phyloP scores from a whole-genome alignment of 2,329 filamentous ascomycete genomes.

The Zalaria obscura region DNA sequence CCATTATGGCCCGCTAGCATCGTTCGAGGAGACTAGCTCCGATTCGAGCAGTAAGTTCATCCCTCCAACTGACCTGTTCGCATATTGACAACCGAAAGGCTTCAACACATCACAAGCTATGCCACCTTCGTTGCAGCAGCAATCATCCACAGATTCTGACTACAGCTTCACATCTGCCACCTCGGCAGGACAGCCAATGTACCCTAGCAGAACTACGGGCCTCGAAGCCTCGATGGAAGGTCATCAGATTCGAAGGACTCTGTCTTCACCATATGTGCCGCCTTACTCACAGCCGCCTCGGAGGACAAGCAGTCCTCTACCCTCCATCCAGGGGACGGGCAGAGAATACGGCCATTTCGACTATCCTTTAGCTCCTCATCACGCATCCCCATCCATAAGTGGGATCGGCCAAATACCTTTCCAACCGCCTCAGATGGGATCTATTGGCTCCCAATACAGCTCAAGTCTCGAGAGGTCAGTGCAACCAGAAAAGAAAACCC shows the following conservation, averaged over 20 bases:
- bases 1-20: conserved; percentile 15
- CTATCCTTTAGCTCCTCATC: background rate
- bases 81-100: background rate
- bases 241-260: background rate
- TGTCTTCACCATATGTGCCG: too few relatives aligned
- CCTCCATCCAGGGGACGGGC: background rate
- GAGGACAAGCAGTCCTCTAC: background rate
- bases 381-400: background rate
- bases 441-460: background rate
- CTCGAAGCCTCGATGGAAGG: background rate
- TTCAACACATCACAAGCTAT: background rate
- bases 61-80: too few relatives aligned
- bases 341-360: background rate
- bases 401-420: background rate
- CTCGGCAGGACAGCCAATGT: background rate
- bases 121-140: background rate
- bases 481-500: background rate
- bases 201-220: background rate
- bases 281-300: background rate
- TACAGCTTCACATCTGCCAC: background rate
- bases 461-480: background rate
- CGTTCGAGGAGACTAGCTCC: conserved; percentile 9
- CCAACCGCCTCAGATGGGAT: background rate
- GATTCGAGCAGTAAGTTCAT: conserved; percentile 18
- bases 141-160: background rate